Percentiles rank a stretch among this genome's conserved stretches.
These are phyloP conservation scores for Curvularia hawaiiensis DNA, from an alignment of 2,329 filamentous ascomycete genomes.

Conservation along the genomic window DNA sequence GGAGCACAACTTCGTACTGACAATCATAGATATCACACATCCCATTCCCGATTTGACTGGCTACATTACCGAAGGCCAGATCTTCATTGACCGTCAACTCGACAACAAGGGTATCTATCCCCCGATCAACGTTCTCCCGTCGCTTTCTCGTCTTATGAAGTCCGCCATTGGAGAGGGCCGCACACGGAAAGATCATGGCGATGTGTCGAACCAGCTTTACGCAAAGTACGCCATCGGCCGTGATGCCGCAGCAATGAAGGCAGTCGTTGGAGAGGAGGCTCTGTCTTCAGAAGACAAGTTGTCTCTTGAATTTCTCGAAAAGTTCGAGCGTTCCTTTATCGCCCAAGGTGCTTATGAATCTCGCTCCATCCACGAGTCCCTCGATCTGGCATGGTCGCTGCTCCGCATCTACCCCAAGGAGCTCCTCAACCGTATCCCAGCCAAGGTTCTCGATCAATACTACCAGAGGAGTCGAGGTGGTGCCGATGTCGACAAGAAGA, in stretches of 20 bases:
- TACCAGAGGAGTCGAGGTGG: conserved; percentile 52
- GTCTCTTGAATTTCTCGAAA: conserved; percentile 96
- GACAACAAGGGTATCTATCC: conserved; percentile 98
- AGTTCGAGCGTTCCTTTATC: conserved; percentile 97
- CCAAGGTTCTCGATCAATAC: conserved; percentile 59
- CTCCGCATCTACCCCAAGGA: conserved; percentile 98
- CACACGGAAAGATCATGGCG: conserved; percentile 95
- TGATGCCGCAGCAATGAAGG: conserved; percentile 98
- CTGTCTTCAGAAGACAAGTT: conserved; percentile 96
- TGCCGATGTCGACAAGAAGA: conserved; percentile 46
- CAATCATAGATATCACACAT: conserved; percentile 82
- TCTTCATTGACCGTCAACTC: conserved; percentile 92
- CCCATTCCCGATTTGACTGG: conserved; percentile 98
- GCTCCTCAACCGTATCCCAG: conserved; percentile 80
- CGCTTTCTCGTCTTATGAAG: conserved; percentile 99
- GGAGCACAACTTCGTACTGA: conserved; percentile 16
- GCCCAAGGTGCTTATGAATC: conserved; percentile 90
- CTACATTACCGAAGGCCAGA: conserved; percentile 99
- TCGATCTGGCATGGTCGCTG: conserved; percentile 95
- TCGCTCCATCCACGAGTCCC: conserved; percentile 87
- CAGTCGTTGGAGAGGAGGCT: conserved; percentile 97
- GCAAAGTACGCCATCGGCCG: conserved; percentile 99
- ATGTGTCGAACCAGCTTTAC: conserved; percentile 99
- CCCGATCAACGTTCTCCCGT: conserved; percentile 97
- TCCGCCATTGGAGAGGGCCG: conserved; percentile 97